A percentile compares a stretch with the other conserved stretches of the same genome.
These are phyloP conservation scores for Stephanodiscus minutulus DNA, from an alignment of 108 stramenopile species.

Conservation along the genomic window DNA sequence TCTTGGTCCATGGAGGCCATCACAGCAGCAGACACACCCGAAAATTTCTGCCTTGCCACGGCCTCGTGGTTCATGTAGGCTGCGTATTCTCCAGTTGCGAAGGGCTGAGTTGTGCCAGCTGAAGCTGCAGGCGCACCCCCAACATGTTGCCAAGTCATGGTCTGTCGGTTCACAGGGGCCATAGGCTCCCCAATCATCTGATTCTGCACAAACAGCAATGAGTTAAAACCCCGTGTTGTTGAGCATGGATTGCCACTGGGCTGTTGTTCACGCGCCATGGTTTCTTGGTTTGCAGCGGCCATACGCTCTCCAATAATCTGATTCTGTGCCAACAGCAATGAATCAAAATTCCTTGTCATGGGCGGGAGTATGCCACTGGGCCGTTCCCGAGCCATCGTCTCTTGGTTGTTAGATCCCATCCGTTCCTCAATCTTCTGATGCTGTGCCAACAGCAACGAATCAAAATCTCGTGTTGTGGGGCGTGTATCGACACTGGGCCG, in stretches of 20 bases:
- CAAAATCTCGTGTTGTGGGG: neutral
- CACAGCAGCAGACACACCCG: too few species aligned
- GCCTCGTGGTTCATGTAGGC: too few species aligned
- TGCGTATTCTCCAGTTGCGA: too few species aligned
- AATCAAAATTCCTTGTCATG: neutral
- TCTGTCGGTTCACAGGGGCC: neutral
- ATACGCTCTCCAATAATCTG: neutral
- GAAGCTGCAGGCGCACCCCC: too few species aligned
- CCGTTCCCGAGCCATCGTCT: neutral
- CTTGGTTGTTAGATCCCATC: neutral
- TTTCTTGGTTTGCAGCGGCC: too few species aligned
- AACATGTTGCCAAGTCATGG: too few species aligned
- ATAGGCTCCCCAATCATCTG: neutral
- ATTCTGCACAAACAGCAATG: neutral
- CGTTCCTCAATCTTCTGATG: neutral
- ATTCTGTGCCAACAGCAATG: neutral
- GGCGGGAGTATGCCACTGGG: neutral
- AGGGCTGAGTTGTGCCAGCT: too few species aligned
- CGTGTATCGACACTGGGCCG: neutral
- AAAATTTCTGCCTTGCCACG: too few species aligned
- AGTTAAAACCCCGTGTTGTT: neutral
- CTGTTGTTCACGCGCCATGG: neutral
- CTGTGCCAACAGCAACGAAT: constrained; percentile 9
- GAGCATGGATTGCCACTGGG: neutral
- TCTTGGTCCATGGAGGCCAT: too few species aligned